A percentile compares a stretch with the other conserved stretches of the same genome.
These are phyloP conservation scores for Dalechampia spathulata DNA, from an alignment of 441 rosid species.

Conservation along the genomic window DNA sequence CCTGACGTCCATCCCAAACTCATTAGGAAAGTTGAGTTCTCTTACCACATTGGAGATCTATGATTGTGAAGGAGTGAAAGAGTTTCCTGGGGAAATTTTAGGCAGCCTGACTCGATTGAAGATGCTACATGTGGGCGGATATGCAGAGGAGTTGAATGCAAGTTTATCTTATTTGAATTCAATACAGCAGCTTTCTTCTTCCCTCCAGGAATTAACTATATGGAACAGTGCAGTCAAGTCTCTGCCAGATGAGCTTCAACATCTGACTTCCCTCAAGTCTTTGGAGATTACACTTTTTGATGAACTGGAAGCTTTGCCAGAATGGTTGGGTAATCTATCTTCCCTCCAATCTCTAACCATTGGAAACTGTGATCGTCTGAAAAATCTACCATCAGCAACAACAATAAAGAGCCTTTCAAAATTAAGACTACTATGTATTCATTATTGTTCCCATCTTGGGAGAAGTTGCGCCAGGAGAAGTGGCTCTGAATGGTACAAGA, in stretches of 20 bases:
- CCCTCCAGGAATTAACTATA: constrained; percentile 9
- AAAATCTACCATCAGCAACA: constrained; percentile 16
- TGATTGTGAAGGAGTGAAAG: too few relatives aligned
- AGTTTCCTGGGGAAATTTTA: too few relatives aligned
- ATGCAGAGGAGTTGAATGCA: too few relatives aligned
- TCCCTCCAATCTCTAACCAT: constrained; percentile 14
- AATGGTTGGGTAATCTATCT: constrained; percentile 22
- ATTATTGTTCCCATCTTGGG: constrained; percentile 1
- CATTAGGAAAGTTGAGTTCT: too few relatives aligned
- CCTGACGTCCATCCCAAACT: too few relatives aligned
- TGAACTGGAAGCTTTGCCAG: constrained; percentile 13
- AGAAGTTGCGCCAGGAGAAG: constrained; percentile 12
- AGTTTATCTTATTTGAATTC: constrained; percentile 12
- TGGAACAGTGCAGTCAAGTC: constrained; percentile 10
- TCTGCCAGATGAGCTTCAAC: constrained; percentile 23
- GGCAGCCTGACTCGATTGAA: too few relatives aligned
- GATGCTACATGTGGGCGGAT: too few relatives aligned
- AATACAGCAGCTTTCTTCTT: constrained; percentile 8
- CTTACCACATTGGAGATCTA: too few relatives aligned
- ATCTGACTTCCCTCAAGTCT: constrained; percentile 12
- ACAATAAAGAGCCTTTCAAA: constrained; percentile 13
- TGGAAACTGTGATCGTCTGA: background rate
- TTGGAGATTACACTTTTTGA: background rate
- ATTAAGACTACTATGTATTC: background rate
- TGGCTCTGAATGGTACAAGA: constrained; percentile 24